These are phyloP conservation scores for Scutellaria barbata DNA, from an alignment of 257 asterid species.

Conservation along the genomic window DNA sequence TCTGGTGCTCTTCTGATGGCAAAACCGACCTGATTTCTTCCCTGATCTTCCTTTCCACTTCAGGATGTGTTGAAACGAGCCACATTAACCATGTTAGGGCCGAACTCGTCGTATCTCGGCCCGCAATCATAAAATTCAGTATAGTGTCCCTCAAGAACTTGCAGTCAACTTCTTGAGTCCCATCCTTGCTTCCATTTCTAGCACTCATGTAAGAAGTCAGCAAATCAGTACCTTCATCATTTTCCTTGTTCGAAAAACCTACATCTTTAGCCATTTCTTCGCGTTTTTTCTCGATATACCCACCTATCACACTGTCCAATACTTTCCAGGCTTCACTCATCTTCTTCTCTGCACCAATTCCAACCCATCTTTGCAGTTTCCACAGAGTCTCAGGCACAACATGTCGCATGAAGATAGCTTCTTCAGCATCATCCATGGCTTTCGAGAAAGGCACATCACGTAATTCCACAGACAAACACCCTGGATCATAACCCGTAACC, in stretches of 20 bases:
- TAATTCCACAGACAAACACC: constrained; percentile 44
- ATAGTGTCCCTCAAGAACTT: constrained; percentile 58
- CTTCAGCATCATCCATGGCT: constrained; percentile 69
- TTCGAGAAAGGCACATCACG: constrained; percentile 51
- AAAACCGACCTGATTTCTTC: constrained; percentile 42
- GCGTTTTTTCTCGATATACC: constrained; percentile 41
- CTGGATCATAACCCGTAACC: constrained; percentile 59
- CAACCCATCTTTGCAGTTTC: constrained; percentile 49
- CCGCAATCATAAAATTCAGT: constrained; percentile 61
- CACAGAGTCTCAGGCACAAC: constrained; percentile 47
- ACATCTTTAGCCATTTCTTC: constrained; percentile 22
- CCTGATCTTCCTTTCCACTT: constrained; percentile 39
- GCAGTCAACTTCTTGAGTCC: constrained; percentile 24
- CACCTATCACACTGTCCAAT: constrained; percentile 43
- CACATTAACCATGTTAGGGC: constrained; percentile 65
- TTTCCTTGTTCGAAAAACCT: not conserved
- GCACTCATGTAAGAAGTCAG: constrained; percentile 46
- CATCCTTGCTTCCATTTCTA: not conserved
- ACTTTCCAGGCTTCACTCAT: constrained; percentile 36
- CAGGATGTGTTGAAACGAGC: constrained; percentile 54
- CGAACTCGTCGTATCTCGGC: constrained; percentile 64
- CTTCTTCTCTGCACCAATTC: constrained; percentile 51
- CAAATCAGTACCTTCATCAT: constrained; percentile 37
- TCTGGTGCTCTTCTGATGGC: constrained; percentile 10
- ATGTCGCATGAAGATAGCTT: constrained; percentile 56